Conservation (phyloP, 805 yeast genomes). For the Candida silvicultrix region DNA sequence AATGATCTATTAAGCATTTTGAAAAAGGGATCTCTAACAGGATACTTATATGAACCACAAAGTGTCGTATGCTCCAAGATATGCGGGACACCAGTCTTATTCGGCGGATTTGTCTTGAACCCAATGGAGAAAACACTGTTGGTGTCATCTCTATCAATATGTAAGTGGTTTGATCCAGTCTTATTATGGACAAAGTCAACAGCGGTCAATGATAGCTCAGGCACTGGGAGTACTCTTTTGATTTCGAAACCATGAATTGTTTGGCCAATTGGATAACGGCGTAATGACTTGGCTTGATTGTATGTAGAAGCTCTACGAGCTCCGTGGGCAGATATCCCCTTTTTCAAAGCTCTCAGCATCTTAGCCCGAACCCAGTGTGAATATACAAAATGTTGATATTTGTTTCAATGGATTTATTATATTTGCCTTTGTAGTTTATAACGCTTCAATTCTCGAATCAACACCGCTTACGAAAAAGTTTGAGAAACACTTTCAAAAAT, state of each 20-base stretch:
- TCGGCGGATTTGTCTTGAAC: constrained; percentile 92
- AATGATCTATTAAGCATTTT: constrained; percentile 94
- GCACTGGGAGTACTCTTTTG: constrained; percentile 58
- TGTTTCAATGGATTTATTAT: no score
- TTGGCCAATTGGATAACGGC: constrained; percentile 60
- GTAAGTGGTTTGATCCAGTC: constrained; percentile 79
- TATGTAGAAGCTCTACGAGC: constrained; percentile 18
- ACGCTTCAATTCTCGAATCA: background rate
- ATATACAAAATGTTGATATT: background rate
- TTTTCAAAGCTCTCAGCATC: background rate
- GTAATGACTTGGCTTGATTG: constrained; percentile 28
- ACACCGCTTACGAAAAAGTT: background rate
- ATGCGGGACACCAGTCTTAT: constrained; percentile 94
- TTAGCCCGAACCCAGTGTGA: background rate
- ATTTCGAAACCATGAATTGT: constrained; percentile 63
- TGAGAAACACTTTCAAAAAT: background rate
- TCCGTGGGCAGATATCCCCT: background rate
- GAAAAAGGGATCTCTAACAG: constrained; percentile 96
- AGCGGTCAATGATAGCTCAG: constrained; percentile 78
- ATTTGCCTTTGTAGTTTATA: background rate
- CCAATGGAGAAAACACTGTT: constrained; percentile 87
- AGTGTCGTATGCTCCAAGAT: constrained; percentile 93
- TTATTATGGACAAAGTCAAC: constrained; percentile 59
- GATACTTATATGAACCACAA: constrained; percentile 88
- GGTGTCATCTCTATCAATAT: constrained; percentile 73